These are phyloP conservation scores for Adansonia grandidieri DNA, from an alignment of 441 rosid genomes.

Conservation along the genomic window DNA sequence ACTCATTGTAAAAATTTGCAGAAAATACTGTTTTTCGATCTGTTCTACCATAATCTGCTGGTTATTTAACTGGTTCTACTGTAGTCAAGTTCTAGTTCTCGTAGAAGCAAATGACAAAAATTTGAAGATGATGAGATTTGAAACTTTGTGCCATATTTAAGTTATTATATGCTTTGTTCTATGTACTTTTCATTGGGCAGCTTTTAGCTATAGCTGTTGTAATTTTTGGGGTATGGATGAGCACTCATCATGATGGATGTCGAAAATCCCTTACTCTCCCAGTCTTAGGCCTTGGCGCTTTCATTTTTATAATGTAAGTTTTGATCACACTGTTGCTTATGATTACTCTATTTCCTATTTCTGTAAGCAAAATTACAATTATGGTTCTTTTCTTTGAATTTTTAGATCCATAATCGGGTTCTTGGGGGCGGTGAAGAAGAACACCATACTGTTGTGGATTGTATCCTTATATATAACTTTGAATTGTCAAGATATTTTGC, in stretches of 20 bases:
- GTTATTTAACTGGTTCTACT: slow-evolving; percentile 8
- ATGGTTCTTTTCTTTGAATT: slow-evolving; percentile 6
- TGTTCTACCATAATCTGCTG: background rate
- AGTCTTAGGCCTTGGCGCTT: slow-evolving; percentile 78
- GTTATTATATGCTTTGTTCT: slow-evolving; percentile 3
- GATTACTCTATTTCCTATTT: slow-evolving; percentile 20
- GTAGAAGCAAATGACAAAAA: background rate
- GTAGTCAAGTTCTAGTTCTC: background rate
- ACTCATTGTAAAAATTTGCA: background rate
- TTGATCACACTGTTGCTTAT: slow-evolving; percentile 19
- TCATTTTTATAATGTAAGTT: slow-evolving; percentile 72
- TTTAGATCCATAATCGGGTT: slow-evolving; percentile 87
- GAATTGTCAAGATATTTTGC: slow-evolving; percentile 8
- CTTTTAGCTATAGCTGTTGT: slow-evolving; percentile 71
- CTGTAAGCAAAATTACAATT: background rate
- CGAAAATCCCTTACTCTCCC: slow-evolving; percentile 84
- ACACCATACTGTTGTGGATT: slow-evolving; percentile 77
- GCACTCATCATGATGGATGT: slow-evolving; percentile 86
- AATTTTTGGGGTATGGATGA: slow-evolving; percentile 91
- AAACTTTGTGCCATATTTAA: background rate
- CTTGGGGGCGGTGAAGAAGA: slow-evolving; percentile 85
- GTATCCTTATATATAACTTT: slow-evolving; percentile 63
- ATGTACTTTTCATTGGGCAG: slow-evolving; percentile 45
- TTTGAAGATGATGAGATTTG: background rate
- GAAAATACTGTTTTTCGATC: background rate